Percentiles rank a stretch among this genome's conserved stretches.
Evolutionary conservation across 768 basidiomycete species (phyloP).

Genomic region (Russula vinacea): DNA sequence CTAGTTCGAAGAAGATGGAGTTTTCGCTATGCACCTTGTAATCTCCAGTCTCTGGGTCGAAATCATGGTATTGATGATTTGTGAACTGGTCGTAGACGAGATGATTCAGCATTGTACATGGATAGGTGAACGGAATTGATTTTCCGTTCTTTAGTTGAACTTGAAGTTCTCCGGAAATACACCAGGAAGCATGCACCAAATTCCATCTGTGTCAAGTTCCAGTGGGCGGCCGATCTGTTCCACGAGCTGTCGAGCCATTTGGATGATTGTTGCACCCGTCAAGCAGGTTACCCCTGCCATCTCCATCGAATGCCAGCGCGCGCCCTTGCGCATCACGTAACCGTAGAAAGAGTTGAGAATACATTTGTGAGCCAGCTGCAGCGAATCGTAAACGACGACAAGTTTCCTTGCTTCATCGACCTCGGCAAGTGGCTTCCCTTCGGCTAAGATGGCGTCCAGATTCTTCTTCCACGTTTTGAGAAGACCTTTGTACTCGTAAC

Average conservation of each 20-base stretch:
- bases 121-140: conserved; percentile 86
- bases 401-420: conserved; percentile 98
- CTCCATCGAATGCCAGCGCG: conserved; percentile 99
- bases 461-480: conserved; percentile 99
- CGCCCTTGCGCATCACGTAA: conserved; percentile 99
- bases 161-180: conserved; percentile 98
- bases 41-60: conserved; percentile 78
- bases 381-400: conserved; percentile 96
- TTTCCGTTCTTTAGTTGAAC: conserved; percentile 86
- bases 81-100: conserved; percentile 94
- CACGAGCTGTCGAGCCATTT: conserved; percentile 96
- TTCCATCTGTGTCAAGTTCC: conserved; percentile 97
- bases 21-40: conserved; percentile 91
- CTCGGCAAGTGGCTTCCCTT: conserved; percentile 73
- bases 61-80: conserved; percentile 95
- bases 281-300: conserved; percentile 99
- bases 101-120: conserved; percentile 99
- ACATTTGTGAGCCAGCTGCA: conserved; percentile 98
- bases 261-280: conserved; percentile 96
- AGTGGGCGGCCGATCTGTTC: conserved; percentile 97
- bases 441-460: conserved; percentile 68
- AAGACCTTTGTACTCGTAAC: conserved; percentile 98
- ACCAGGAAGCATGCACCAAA: conserved; percentile 99
- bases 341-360: conserved; percentile 99
- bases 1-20: conserved; percentile 98